Evolutionary conservation across 2,329 filamentous ascomycete species (phyloP).

Genomic region (Pezicula rhizophila): DNA sequence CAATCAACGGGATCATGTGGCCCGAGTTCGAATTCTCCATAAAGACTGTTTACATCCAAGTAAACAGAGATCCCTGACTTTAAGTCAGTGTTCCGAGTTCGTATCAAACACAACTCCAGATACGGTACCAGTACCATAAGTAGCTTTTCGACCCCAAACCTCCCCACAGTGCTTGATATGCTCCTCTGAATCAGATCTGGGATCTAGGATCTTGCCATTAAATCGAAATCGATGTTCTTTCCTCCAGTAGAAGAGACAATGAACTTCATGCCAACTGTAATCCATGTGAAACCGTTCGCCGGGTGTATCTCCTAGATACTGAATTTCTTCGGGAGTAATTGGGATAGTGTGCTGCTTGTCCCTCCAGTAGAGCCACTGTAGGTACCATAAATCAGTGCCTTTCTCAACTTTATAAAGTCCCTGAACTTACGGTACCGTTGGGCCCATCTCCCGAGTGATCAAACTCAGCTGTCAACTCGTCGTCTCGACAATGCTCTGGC

Average conservation of each 20-base stretch:
- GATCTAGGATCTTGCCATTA: constrained; percentile 18
- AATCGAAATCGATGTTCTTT: constrained; percentile 16
- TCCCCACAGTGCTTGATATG: constrained; percentile 13
- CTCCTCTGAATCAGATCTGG: constrained; percentile 13
- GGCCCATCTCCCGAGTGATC: constrained; percentile 23
- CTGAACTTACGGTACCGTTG: constrained; percentile 12
- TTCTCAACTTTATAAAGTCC: too few relatives aligned
- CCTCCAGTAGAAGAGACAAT: constrained; percentile 30
- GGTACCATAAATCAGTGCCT: too few relatives aligned
- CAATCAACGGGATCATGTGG: too few relatives aligned
- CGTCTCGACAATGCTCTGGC: constrained; percentile 28
- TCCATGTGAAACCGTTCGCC: constrained; percentile 15
- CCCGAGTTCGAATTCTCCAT: too few relatives aligned
- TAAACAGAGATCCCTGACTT: too few relatives aligned
- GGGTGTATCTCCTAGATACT: constrained; percentile 15
- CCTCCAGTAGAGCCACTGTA: constrained; percentile 27
- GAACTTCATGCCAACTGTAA: constrained; percentile 26
- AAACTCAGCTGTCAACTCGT: constrained; percentile 29
- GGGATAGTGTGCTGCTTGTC: constrained; percentile 20
- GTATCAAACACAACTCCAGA: too few relatives aligned
- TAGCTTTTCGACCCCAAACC: constrained; percentile 1
- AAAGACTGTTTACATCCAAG: too few relatives aligned
- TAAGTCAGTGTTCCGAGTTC: too few relatives aligned
- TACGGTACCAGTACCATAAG: too few relatives aligned
- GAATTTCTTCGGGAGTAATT: constrained; percentile 13